Conservation (phyloP, 2,329 filamentous ascomycete species). For the Colletotrichum gigasporum region DNA sequence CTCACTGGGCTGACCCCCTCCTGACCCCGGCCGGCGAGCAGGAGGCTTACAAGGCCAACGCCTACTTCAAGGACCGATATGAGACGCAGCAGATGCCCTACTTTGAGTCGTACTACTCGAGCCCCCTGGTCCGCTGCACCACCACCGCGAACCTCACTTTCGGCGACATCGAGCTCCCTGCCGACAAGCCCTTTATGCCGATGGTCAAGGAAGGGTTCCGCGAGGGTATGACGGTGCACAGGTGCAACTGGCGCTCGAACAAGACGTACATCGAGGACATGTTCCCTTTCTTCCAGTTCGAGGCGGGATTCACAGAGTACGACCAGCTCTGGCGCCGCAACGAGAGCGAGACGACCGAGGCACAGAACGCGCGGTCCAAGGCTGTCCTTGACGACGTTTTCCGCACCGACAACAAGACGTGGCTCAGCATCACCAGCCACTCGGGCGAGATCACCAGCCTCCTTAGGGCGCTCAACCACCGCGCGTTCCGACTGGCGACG, state of each 20-base stretch:
- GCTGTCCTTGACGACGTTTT: slow-evolving; percentile 67
- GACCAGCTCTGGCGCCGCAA: slow-evolving; percentile 55
- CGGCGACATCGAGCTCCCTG: slow-evolving; percentile 59
- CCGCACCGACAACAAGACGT: slow-evolving; percentile 58
- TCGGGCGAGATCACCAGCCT: slow-evolving; percentile 64
- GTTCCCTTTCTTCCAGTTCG: slow-evolving; percentile 65
- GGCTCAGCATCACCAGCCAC: slow-evolving; percentile 69
- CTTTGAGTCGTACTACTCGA: slow-evolving; percentile 72
- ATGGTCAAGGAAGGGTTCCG: slow-evolving; percentile 72
- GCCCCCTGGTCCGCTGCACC: slow-evolving; percentile 70
- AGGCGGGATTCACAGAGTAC: slow-evolving; percentile 68
- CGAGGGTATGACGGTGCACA: slow-evolving; percentile 74
- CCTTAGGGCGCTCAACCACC: slow-evolving; percentile 67
- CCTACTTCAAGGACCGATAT: slow-evolving; percentile 67
- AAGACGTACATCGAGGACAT: slow-evolving; percentile 60
- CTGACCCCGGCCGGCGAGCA: slow-evolving; percentile 65
- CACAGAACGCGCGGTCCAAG: slow-evolving; percentile 60
- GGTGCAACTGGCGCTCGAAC: slow-evolving; percentile 70
- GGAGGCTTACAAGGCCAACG: slow-evolving; percentile 67
- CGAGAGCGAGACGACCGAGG: slow-evolving; percentile 52
- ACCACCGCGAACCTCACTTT: slow-evolving; percentile 72
- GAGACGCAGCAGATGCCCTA: slow-evolving; percentile 63
- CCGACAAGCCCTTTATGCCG: slow-evolving; percentile 61
- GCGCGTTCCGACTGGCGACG: slow-evolving; percentile 69
- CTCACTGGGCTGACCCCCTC: slow-evolving; percentile 70